Percentiles rank a stretch among this genome's conserved stretches.
Evolutionary conservation across 2,329 filamentous ascomycete species (phyloP).

Genomic region (Pyrenochaeta sp.): DNA sequence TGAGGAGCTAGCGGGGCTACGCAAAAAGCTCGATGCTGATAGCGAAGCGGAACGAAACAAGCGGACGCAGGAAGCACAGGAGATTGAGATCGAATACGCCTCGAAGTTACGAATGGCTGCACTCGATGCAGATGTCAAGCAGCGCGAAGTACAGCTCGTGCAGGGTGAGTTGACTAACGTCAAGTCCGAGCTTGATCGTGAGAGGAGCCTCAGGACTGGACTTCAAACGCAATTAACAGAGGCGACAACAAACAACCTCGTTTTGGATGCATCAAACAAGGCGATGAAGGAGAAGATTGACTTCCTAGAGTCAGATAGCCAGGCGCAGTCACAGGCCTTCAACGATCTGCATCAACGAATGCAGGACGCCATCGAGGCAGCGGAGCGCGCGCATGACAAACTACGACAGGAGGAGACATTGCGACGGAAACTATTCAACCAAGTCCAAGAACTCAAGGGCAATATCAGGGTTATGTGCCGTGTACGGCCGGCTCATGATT

Average conservation of each 20-base stretch:
- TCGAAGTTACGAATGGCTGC: conserved; percentile 67
- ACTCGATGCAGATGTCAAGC: conserved; percentile 65
- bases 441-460: conserved; percentile 96
- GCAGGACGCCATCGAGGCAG: conserved; percentile 76
- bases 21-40: conserved; percentile 69
- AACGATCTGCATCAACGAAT: conserved; percentile 81
- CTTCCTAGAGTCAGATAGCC: conserved; percentile 88
- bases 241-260: conserved; percentile 52
- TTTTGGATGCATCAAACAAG: conserved; percentile 77
- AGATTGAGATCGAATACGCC: conserved; percentile 64
- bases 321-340: conserved; percentile 87
- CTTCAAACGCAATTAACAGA: conserved; percentile 64
- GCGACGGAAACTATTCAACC: conserved; percentile 91
- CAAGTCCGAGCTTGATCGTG: conserved; percentile 58
- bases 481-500: conserved; percentile 76
- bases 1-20: conserved; percentile 72
- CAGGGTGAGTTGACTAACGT: conserved; percentile 61
- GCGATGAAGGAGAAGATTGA: conserved; percentile 83
- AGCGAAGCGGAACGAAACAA: conserved; percentile 71
- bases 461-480: conserved; percentile 99
- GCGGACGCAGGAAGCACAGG: conserved; percentile 69
- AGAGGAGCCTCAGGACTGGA: conserved; percentile 67
- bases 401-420: conserved; percentile 91
- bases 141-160: conserved; percentile 61
- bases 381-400: conserved; percentile 78